These are phyloP conservation scores for Nymphaea colorata DNA, from an alignment of 164 flowering plant species.

Conservation along the genomic window DNA sequence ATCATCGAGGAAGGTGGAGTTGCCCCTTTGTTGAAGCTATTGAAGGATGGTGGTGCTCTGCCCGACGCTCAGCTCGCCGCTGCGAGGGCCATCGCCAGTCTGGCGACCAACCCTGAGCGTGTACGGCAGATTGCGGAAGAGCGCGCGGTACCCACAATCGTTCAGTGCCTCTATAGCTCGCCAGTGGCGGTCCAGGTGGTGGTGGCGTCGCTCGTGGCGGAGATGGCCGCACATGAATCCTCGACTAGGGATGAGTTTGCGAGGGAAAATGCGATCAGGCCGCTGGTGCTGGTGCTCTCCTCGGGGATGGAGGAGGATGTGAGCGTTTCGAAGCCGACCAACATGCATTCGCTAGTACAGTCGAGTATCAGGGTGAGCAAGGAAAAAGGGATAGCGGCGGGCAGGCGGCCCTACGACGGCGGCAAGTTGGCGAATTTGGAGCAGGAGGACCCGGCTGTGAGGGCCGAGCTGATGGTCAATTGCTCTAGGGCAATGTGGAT, in stretches of 20 bases:
- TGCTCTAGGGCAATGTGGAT: conserved; percentile 67
- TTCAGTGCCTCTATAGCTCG: conserved; percentile 34
- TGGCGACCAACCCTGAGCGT: conserved; percentile 35
- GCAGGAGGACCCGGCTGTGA: conserved; percentile 41
- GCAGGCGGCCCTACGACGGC: conserved; percentile 17
- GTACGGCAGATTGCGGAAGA: conserved; percentile 22
- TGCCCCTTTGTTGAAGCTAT: conserved; percentile 42
- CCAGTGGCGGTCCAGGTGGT: conserved; percentile 40
- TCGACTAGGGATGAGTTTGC: conserved; percentile 54
- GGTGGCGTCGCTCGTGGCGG: conserved; percentile 47
- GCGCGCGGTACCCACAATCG: conserved; percentile 35
- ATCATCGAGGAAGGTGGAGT: conserved; percentile 77
- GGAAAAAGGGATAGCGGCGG: not conserved
- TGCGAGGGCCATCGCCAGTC: conserved; percentile 30
- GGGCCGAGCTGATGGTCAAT: conserved; percentile 36
- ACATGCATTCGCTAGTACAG: conserved; percentile 52
- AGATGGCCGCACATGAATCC: conserved; percentile 40
- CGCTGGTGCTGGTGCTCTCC: conserved; percentile 43
- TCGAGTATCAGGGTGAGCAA: conserved; percentile 12
- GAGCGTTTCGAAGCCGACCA: conserved; percentile 16
- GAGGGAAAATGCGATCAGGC: conserved; percentile 46
- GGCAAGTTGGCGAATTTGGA: conserved; percentile 40
- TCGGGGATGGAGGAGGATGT: conserved; percentile 26
- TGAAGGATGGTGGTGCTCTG: conserved; percentile 33
- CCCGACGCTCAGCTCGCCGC: conserved; percentile 64